Conservation (phyloP, 441 rosid genomes). For the Pelargonium myrrhifolium region DNA sequence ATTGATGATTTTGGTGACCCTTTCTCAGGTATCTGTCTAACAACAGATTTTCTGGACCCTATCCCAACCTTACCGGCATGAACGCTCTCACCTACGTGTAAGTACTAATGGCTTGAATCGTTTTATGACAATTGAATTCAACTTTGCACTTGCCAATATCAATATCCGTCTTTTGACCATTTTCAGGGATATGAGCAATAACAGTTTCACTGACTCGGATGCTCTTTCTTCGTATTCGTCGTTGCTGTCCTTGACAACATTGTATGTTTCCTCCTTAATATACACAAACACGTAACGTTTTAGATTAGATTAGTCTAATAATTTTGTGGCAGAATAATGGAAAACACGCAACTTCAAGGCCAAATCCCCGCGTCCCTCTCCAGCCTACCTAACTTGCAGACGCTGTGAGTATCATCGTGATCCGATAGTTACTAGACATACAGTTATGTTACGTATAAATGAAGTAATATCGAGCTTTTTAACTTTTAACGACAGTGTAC, state of each 20-base stretch:
- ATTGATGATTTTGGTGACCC: background rate
- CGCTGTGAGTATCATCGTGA: slow-evolving; percentile 40
- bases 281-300: too few species aligned
- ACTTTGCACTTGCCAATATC: too few species aligned
- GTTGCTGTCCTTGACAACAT: slow-evolving; percentile 41
- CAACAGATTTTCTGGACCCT: slow-evolving; percentile 41
- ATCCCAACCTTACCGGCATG: slow-evolving; percentile 59
- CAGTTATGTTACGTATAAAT: background rate
- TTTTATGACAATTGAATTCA: too few species aligned
- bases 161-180: background rate
- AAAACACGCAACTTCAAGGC: slow-evolving; percentile 43
- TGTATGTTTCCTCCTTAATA: slow-evolving; percentile 57
- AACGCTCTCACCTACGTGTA: slow-evolving; percentile 49
- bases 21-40: slow-evolving; percentile 60
- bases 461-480: background rate
- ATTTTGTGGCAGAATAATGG: slow-evolving; percentile 49
- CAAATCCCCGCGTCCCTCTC: slow-evolving; percentile 41
- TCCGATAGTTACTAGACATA: background rate
- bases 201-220: slow-evolving; percentile 34
- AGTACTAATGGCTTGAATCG: slow-evolving; percentile 20
- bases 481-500: too few species aligned
- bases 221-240: slow-evolving; percentile 54
- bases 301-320: slow-evolving; percentile 2
- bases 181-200: slow-evolving; percentile 79
- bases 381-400: slow-evolving; percentile 44